Base-by-base conservation (phyloP, 2,329 filamentous ascomycete genomes). In the Cryoendolithus antarcticus region DNA sequence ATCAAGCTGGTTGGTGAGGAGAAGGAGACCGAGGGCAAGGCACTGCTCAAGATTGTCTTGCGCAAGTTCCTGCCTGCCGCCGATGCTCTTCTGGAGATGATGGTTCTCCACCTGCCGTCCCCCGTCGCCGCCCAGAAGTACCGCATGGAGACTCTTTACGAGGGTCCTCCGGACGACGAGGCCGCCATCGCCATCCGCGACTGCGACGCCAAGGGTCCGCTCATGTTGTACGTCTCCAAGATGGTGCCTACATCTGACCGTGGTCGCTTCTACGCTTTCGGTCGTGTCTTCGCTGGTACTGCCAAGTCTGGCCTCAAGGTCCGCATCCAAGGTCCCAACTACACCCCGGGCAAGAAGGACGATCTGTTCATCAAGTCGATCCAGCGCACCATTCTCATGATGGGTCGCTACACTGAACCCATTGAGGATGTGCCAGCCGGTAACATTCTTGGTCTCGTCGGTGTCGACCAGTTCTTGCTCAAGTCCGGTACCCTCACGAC, bases 221-320 rank as follows among this genome's bases (percentile, higher is more conserved):
- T 98, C 70, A 98, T 98, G 91, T 77, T 96, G 56, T 98, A 98
- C 83, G 88, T 98, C 67, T 98, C 91, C 69, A 98, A 98, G 86
- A 98, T 98, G 91, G 91, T 98, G 62, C 91, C 91, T 61, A 98
- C 91, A 57, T 93, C 86, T 59, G 91, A 98, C 65, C 96, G 95
- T 82, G 91, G 91, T 70, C 89, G 91, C 72, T 98, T 98, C 86
- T 98, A 95, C 74, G 91, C 91, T 67, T 98, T 98, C 74, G 91
- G 91, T 72, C 91, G 91, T 93, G 91, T 98, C 72, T 98, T 96
- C 78, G 75, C 91, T 57, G 91, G 91, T 83, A 96, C 88, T 65
- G 91, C 95, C 74, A 75, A 76, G 62, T 96, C 91, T 56, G 91
- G 91, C 74, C 75, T 96, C 60, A 96, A 96, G 82, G 91, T 98